Evolutionary conservation across 192 early-diverging fungal species (phyloP), one percentile per base, ranked within the genome.

Genomic region (Dissophora globulifera): DNA sequence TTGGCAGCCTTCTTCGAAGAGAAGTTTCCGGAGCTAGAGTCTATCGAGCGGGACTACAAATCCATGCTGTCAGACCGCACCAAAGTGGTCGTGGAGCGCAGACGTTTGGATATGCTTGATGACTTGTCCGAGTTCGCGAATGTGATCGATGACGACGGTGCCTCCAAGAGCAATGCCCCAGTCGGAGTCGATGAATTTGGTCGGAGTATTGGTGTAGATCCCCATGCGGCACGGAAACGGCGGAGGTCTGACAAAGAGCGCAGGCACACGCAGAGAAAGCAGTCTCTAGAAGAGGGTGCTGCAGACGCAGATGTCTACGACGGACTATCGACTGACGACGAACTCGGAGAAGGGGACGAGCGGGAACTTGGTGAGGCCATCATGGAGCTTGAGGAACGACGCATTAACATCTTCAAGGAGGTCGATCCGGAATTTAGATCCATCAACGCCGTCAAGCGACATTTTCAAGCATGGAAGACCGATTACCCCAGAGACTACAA

Each of bases 1-100:
- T 55, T 88, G 43, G 84, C 78, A 1, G 81, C 82, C 20, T 83
- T 88, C 45, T 76, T 86, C 30, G 86, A 88, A 58, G 80, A 72
- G 48, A 88, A 88, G 76, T 82, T 83, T 60, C 83, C 86, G 0
- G 78, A 78, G n/a, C 52, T 88, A 15, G 84, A 84, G 41, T 59
- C 84, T 30, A 61, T 86, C 15, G 86, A 88, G 51, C 51, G 51
- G n/a, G 78, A 84, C n/a, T 81, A 67, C 35, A 55, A 74, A 32
- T 51, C 62, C 10, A 25, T 83, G 20, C 58, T 88, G 11, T 49
- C 56, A 3, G 60, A 72, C 16, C 57, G 70, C 33, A 63, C 66
- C 4, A 66, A 79, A 42, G 33, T 65, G 20, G 80, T 82, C 0
- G 29, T 64, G 12, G 46, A 80, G 16, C 65, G 83, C 17, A 74